A percentile compares a stretch with the other conserved stretches of the same genome.
Evolutionary conservation across 164 flowering plant genomes (phyloP).

Genomic region (Annona cherimola): DNA sequence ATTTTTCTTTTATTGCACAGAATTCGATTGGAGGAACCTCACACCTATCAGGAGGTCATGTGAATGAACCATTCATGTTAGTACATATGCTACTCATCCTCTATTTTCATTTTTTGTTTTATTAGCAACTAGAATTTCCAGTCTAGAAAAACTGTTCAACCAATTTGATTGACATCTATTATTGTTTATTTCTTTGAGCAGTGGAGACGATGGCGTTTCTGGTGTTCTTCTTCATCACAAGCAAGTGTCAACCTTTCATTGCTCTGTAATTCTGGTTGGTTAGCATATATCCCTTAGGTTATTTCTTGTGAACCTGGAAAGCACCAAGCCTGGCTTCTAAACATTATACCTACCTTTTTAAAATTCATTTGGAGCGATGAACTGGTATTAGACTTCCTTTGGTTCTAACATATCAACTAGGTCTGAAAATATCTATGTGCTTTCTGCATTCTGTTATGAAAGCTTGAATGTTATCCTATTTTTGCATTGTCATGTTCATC

Average conservation of each 20-base stretch:
- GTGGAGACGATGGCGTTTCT: conserved; percentile 85
- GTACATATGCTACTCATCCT: conserved; percentile 17
- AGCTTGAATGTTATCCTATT: conserved; percentile 2
- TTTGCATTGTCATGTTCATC: background rate
- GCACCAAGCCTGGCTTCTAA: conserved; percentile 4
- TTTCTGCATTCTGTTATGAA: background rate
- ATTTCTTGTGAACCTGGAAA: conserved; percentile 23
- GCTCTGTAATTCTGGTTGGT: conserved; percentile 52
- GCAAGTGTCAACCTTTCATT: conserved; percentile 66
- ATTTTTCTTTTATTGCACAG: conserved; percentile 31
- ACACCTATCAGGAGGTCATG: conserved; percentile 80
- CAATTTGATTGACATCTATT: conserved; percentile 7
- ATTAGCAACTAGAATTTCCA: too few species aligned
- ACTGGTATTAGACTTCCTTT: background rate
- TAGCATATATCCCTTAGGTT: conserved; percentile 38
- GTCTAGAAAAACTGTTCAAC: background rate
- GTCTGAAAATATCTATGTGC: background rate
- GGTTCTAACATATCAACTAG: background rate
- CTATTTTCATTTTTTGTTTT: background rate
- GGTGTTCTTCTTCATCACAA: conserved; percentile 98
- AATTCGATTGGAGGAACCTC: conserved; percentile 91
- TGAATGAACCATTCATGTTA: conserved; percentile 83
- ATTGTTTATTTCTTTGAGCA: conserved; percentile 25
- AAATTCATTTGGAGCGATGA: background rate
- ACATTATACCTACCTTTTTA: background rate